Base-by-base conservation (phyloP, 2,329 filamentous ascomycete species). In the Hypoxylon sp. region DNA sequence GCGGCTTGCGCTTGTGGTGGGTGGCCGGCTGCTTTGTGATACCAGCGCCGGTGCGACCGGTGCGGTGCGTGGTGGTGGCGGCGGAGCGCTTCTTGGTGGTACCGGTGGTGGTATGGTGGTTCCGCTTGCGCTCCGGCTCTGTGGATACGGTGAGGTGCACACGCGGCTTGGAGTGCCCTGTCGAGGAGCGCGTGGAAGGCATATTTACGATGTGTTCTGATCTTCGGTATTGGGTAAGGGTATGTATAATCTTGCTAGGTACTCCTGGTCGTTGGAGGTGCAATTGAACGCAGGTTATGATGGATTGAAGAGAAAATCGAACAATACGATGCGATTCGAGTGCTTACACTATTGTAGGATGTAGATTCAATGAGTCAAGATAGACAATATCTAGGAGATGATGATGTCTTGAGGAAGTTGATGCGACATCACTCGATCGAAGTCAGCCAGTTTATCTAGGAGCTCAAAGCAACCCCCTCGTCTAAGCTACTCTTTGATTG, bases 1-100 rank as follows among this genome's bases (percentile, higher is more conserved):
- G 72, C 11, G 73, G 70, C 71, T 77, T 75, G 40, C 75, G 74
- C 70, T 77, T 75, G 66, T 77, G 75, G 62, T 76, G 75, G 33
- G 69, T 71, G 49, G 69, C 70, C 1, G 74, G 68, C 5, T 66
- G 63, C 61, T 73, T 74, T 25, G 60, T 72, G 51, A 71, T 66
- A 14, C 68, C 72, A 40, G 65, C 62, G 70, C 62, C 60, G 40
- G 67, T 51, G 50, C 22, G 61, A 11, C 30, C 11, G 51, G 67
- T 10, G 60, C 60, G 37, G 33, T 68, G 58, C 11, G 64, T 72
- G 8, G 58, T 72, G 22, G 67, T 66, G 30, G 51, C 44, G 11
- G 57, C 64, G 27, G 68, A 31, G 37, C 51, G 49, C 22, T 60
- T 64, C 50, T 65, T 65, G 49, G 40, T 6, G 27, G 20, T n/a